Conservation (phyloP, 2,329 filamentous ascomycete species). For the Pezicula neosporulosa region DNA sequence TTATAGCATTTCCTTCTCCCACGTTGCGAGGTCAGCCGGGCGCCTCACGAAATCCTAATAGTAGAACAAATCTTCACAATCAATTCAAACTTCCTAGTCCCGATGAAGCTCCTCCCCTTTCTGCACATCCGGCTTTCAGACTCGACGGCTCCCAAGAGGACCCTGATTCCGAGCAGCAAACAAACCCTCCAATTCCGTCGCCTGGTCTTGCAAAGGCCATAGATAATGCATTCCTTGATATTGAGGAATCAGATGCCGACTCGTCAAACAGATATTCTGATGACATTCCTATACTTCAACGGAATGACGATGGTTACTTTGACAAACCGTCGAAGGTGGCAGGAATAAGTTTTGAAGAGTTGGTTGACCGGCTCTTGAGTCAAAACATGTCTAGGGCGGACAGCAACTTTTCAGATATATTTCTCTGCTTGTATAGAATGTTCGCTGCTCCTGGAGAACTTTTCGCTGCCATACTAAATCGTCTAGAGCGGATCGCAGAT, state of each 20-base stretch:
- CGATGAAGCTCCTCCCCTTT: slow-evolving; percentile 25
- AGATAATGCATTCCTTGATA: slow-evolving; percentile 25
- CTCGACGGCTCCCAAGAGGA: slow-evolving; percentile 18
- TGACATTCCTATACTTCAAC: slow-evolving; percentile 63
- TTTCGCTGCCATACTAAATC: slow-evolving; percentile 72
- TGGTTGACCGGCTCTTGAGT: slow-evolving; percentile 83
- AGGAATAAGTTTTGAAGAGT: slow-evolving; percentile 61
- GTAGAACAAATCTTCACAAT: slow-evolving; percentile 25
- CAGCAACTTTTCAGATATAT: slow-evolving; percentile 82
- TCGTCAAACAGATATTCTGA: slow-evolving; percentile 65
- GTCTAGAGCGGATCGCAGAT: slow-evolving; percentile 67
- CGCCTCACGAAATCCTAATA: slow-evolving; percentile 25
- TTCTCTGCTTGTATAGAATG: slow-evolving; percentile 89
- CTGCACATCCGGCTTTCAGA: slow-evolving; percentile 27
- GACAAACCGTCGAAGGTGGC: slow-evolving; percentile 47
- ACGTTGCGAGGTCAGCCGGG: slow-evolving; percentile 28
- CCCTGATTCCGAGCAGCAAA: slow-evolving; percentile 11
- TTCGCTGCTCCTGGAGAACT: slow-evolving; percentile 81
- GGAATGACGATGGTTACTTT: slow-evolving; percentile 60
- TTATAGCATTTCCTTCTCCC: slow-evolving; percentile 49
- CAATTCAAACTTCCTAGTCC: slow-evolving; percentile 24
- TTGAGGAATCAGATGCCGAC: slow-evolving; percentile 67
- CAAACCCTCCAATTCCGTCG: slow-evolving; percentile 17
- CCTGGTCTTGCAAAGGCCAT: slow-evolving; percentile 11
- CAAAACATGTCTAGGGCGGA: slow-evolving; percentile 84